These are phyloP conservation scores for Taiozyma sp. DNA, from an alignment of 1,139 yeast genomes.

Conservation along the genomic window DNA sequence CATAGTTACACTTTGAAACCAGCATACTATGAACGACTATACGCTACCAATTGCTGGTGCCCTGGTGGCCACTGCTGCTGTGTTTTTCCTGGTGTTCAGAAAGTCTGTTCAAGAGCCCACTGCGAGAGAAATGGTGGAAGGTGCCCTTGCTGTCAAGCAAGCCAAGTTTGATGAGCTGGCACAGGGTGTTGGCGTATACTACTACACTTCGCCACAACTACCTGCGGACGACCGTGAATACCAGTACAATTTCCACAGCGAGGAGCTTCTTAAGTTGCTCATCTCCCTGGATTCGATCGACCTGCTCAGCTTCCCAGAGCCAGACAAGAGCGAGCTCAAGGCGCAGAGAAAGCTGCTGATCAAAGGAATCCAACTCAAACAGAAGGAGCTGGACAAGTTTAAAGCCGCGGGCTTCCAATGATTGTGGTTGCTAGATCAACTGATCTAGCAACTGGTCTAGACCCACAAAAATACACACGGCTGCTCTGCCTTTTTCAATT, in stretches of 20 bases:
- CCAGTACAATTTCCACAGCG: slow-evolving; percentile 47
- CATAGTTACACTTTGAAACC: not conserved
- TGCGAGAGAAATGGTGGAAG: not conserved
- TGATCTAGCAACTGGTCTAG: no score
- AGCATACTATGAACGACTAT: not conserved
- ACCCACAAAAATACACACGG: no score
- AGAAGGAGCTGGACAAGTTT: slow-evolving; percentile 53
- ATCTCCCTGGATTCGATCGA: slow-evolving; percentile 66
- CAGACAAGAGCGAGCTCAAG: slow-evolving; percentile 43
- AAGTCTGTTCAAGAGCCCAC: not conserved
- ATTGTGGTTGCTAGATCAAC: no score
- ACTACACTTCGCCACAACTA: not conserved
- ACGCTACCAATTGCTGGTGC: not conserved
- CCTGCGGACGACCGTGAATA: not conserved
- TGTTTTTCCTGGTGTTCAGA: not conserved
- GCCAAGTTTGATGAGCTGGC: not conserved
- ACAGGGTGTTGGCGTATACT: not conserved
- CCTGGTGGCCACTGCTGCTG: not conserved
- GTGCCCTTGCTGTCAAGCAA: not conserved
- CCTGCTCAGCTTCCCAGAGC: slow-evolving; percentile 32
- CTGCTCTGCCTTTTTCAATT: no score
- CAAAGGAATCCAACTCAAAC: slow-evolving; percentile 54
- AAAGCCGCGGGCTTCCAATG: slow-evolving; percentile 26
- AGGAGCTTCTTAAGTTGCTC: slow-evolving; percentile 60
- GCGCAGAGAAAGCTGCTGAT: slow-evolving; percentile 55